These are phyloP conservation scores for Fistulinella cinereoalba DNA, from an alignment of 1,284 basidiomycete species.

Conservation along the genomic window DNA sequence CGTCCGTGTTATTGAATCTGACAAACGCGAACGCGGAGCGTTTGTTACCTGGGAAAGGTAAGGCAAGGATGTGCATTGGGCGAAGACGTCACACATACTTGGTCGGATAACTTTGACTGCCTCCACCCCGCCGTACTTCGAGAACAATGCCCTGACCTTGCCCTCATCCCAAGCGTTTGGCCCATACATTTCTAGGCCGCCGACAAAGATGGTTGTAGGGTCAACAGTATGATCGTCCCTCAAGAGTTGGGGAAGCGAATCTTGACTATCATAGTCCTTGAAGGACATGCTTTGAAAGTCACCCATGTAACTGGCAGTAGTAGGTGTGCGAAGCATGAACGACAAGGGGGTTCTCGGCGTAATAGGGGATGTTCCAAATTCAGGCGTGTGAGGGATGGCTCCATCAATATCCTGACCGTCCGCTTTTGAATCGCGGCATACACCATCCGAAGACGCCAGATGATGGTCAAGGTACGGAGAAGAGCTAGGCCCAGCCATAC, in stretches of 20 bases:
- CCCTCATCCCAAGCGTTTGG: slow-evolving; percentile 65
- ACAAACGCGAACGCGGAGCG: slow-evolving; percentile 72
- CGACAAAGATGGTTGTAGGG: slow-evolving; percentile 69
- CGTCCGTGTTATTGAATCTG: slow-evolving; percentile 58
- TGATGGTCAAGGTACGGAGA: slow-evolving; percentile 15
- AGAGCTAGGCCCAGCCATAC: slow-evolving; percentile 11
- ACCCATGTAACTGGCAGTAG: slow-evolving; percentile 33
- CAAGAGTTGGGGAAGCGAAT: slow-evolving; percentile 15
- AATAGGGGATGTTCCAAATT: slow-evolving; percentile 45
- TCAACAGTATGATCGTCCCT: slow-evolving; percentile 45
- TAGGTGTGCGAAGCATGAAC: slow-evolving; percentile 46
- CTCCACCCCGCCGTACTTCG: slow-evolving; percentile 60
- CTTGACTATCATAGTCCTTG: slow-evolving; percentile 21
- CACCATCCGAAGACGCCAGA: slow-evolving; percentile 12
- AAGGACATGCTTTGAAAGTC: slow-evolving; percentile 33
- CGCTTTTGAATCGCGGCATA: slow-evolving; percentile 8
- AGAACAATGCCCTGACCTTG: slow-evolving; percentile 55
- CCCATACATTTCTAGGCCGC: slow-evolving; percentile 65
- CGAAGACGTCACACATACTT: slow-evolving; percentile 39
- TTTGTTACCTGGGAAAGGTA: slow-evolving; percentile 49
- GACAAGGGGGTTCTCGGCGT: slow-evolving; percentile 50
- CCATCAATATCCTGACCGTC: slow-evolving; percentile 36
- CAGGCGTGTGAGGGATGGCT: slow-evolving; percentile 44
- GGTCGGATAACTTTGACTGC: slow-evolving; percentile 62
- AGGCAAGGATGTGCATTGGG: not conserved